Evolutionary conservation across 2,329 filamentous ascomycete genomes (phyloP).

Genomic region (Fusarium sacchari): DNA sequence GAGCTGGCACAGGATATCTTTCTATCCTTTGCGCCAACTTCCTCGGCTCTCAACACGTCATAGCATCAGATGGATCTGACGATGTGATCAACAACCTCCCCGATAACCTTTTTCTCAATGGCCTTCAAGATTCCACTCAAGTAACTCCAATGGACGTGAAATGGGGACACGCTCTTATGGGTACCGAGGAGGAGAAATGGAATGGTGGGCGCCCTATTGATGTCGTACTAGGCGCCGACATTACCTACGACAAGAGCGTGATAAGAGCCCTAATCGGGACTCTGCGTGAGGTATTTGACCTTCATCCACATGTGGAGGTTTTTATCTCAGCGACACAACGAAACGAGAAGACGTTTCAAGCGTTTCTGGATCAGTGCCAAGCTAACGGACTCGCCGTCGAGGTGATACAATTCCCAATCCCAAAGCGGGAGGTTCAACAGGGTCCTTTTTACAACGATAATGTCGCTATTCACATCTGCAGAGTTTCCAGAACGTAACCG

Average conservation of each 20-base stretch:
- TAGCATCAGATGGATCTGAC: constrained; percentile 79
- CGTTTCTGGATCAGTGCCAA: constrained; percentile 69
- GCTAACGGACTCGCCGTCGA: constrained; percentile 56
- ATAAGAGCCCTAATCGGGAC: constrained; percentile 74
- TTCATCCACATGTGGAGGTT: constrained; percentile 66
- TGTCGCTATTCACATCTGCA: constrained; percentile 67
- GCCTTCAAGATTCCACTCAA: constrained; percentile 59
- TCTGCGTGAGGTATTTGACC: constrained; percentile 67
- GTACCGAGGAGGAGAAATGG: constrained; percentile 66
- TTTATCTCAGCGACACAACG: constrained; percentile 77
- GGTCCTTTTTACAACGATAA: constrained; percentile 72
- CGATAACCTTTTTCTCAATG: constrained; percentile 76
- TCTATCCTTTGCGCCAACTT: constrained; percentile 78
- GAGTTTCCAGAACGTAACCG: constrained; percentile 41
- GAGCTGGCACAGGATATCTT: constrained; percentile 80
- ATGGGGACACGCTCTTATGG: constrained; percentile 71
- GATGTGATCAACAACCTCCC: constrained; percentile 74
- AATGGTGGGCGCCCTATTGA: constrained; percentile 62
- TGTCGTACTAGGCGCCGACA: constrained; percentile 78
- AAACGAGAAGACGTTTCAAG: constrained; percentile 74
- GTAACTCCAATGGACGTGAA: constrained; percentile 66
- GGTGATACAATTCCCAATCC: constrained; percentile 56
- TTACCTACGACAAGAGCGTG: constrained; percentile 76
- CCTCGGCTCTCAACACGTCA: constrained; percentile 66
- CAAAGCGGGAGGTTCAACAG: constrained; percentile 54